Evolutionary conservation across 192 early-diverging fungal genomes (phyloP), one percentile per base, ranked within the genome.

Genomic region (Ambispora gerdemannii): DNA sequence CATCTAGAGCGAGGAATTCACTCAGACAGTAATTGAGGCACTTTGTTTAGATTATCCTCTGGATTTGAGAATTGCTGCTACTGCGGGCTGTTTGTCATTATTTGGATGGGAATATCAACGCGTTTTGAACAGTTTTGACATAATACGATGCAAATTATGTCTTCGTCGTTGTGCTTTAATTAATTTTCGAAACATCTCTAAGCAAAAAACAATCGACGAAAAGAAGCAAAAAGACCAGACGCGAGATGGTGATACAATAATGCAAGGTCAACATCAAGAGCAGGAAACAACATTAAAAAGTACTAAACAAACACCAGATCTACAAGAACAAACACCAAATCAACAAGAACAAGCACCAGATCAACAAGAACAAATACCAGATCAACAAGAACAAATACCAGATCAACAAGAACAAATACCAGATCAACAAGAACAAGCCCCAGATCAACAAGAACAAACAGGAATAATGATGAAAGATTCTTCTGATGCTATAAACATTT

Each of bases 1-100:
- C 13, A 67, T 60, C 22, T 30, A 70, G 68, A 60, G 24, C 1
- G 68, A 70, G 25, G 68, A 70, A 50, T 70, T 60, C 33, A 60
- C 28, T 11, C n/a, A 70, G 49, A 50, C 56, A 3, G 38, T 70
- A 28, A 32, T 20, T 10, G 0, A n/a, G 6, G 56, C 36, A 2
- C 33, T 70, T 59, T 20, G 31, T 24, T 17, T 32, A 50, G 68
- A 70, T 1, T 2, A 70, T 3, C 2, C 13, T 11, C 4, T 70
- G 30, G 68, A 60, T 17, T 19, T 1, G 20, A 11, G 28, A 0
- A 34, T 70, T 60, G 20, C 50, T 1, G 17, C 17, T 19, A 6
- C 68, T 49, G 68, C 68, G 1, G 25, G 17, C 11, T 61, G 56
- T 33, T 60, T 70, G 13, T 60, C 68, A 24, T 60, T 70, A 31